Conservation (phyloP, 2,329 filamentous ascomycete genomes). For the Trichoderma guizhouense region DNA sequence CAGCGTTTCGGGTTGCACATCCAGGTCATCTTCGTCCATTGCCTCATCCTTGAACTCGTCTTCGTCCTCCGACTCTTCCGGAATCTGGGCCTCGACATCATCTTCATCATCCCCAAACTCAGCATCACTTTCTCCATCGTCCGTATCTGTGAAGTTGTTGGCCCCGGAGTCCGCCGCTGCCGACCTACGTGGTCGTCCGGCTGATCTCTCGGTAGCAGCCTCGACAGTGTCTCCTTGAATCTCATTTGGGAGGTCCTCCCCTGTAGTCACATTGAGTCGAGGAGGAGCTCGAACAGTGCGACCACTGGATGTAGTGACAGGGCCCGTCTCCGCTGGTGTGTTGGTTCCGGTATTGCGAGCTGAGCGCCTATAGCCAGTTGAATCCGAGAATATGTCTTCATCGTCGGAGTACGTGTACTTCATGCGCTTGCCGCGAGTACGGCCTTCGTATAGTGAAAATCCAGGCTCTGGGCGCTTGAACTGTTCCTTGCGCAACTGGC, state of each 20-base stretch:
- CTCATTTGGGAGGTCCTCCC: slow-evolving; percentile 46
- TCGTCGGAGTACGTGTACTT: slow-evolving; percentile 96
- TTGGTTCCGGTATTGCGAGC: slow-evolving; percentile 70
- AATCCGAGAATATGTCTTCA: slow-evolving; percentile 69
- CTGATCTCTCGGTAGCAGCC: slow-evolving; percentile 39
- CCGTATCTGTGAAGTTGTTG: slow-evolving; percentile 53
- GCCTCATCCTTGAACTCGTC: slow-evolving; percentile 56
- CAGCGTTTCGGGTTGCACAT: slow-evolving; percentile 55
- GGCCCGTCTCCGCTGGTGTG: slow-evolving; percentile 66
- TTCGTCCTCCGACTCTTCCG: slow-evolving; percentile 59
- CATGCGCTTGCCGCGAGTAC: slow-evolving; percentile 91
- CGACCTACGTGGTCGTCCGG: slow-evolving; percentile 49
- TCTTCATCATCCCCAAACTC: slow-evolving; percentile 74
- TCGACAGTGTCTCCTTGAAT: slow-evolving; percentile 45
- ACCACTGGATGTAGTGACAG: slow-evolving; percentile 76
- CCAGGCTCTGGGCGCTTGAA: slow-evolving; percentile 85
- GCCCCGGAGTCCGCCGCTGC: slow-evolving; percentile 46
- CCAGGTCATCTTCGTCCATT: slow-evolving; percentile 52
- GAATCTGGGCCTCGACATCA: slow-evolving; percentile 64
- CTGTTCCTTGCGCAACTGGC: slow-evolving; percentile 77
- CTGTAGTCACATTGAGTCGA: slow-evolving; percentile 61
- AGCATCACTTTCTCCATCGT: slow-evolving; percentile 69
- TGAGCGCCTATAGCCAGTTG: slow-evolving; percentile 60
- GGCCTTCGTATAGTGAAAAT: slow-evolving; percentile 92
- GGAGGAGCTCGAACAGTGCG: slow-evolving; percentile 72